These are phyloP conservation scores for Aspergillus pseudoglaucus DNA, from an alignment of 2,329 filamentous ascomycete genomes.

Conservation along the genomic window DNA sequence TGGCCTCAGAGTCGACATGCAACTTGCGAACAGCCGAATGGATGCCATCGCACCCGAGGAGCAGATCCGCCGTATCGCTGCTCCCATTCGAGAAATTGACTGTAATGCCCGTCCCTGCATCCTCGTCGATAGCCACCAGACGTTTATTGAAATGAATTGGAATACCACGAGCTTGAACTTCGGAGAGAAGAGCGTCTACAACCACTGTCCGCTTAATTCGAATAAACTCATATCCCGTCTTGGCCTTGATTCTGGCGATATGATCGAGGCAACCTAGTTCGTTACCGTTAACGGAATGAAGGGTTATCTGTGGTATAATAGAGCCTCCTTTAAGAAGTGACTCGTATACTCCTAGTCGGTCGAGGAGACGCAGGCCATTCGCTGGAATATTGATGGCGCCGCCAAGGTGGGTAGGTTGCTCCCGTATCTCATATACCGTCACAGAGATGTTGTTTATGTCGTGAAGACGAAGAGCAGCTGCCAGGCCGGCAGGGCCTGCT, in stretches of 20 bases:
- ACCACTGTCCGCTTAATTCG: conserved; percentile 22
- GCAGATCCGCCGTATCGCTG: conserved; percentile 6
- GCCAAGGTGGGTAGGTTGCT: conserved; percentile 23
- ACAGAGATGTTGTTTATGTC: conserved; percentile 10
- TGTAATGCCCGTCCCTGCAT: conserved; percentile 7
- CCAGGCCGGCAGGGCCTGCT: conserved; percentile 15
- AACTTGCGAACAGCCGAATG: conserved; percentile 30
- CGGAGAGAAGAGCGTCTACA: conserved; percentile 18
- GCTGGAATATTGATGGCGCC: conserved; percentile 23
- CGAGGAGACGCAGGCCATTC: conserved; percentile 24
- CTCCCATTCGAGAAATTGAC: conserved; percentile 12
- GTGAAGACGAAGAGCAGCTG: conserved; percentile 13
- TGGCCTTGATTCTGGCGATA: conserved; percentile 6
- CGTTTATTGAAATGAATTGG: conserved; percentile 17
- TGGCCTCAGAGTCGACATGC: conserved; percentile 20
- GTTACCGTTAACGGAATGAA: conserved; percentile 11
- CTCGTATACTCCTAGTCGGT: conserved; percentile 19
- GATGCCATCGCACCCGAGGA: conserved; percentile 37
- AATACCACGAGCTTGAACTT: conserved; percentile 12
- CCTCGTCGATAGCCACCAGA: conserved; percentile 12
- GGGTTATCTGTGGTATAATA: conserved; percentile 5
- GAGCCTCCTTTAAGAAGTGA: conserved; percentile 7
- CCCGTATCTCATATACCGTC: conserved; percentile 24
- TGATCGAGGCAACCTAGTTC: conserved; percentile 7
- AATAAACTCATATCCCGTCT: conserved; percentile 14